Percentiles rank a stretch among this genome's conserved stretches.
These are phyloP conservation scores for Pseudisothecium myosuroides DNA, from an alignment of 225 moss, liverwort and hornwort genomes.

Conservation along the genomic window DNA sequence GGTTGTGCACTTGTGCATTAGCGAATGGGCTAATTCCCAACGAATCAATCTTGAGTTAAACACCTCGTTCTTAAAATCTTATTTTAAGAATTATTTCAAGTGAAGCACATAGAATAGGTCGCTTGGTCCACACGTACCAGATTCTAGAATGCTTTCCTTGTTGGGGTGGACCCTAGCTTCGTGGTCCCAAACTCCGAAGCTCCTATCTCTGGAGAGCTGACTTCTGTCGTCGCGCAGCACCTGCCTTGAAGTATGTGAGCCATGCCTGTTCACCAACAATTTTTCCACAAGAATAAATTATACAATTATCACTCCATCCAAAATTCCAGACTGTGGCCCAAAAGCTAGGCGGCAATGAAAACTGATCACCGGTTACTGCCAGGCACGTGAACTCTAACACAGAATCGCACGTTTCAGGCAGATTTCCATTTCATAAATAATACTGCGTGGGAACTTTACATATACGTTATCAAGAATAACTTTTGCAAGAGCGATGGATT, in stretches of 20 bases:
- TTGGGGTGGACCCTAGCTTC: not conserved
- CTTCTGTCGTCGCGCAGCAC: not conserved
- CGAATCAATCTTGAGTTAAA: not conserved
- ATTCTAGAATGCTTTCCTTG: not conserved
- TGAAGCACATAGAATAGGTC: too few species aligned
- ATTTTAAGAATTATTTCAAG: not conserved
- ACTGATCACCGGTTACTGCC: not conserved
- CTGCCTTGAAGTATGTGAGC: not conserved
- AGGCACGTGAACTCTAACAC: not conserved
- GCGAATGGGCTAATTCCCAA: not conserved
- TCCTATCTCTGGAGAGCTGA: not conserved
- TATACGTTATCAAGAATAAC: not conserved
- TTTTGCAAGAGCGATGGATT: not conserved
- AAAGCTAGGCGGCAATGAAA: not conserved
- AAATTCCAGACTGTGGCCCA: not conserved
- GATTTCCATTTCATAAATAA: not conserved
- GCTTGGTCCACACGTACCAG: not conserved
- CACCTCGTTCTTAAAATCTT: not conserved
- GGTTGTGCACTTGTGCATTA: not conserved
- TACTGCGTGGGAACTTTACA: not conserved
- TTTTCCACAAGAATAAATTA: not conserved
- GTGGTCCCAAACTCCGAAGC: not conserved
- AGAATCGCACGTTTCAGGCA: not conserved
- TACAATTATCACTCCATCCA: not conserved
- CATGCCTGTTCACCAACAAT: not conserved